phyloP scores from a whole-genome alignment of 1,284 basidiomycete genomes.

The Cryptococcus wingfieldii region DNA sequence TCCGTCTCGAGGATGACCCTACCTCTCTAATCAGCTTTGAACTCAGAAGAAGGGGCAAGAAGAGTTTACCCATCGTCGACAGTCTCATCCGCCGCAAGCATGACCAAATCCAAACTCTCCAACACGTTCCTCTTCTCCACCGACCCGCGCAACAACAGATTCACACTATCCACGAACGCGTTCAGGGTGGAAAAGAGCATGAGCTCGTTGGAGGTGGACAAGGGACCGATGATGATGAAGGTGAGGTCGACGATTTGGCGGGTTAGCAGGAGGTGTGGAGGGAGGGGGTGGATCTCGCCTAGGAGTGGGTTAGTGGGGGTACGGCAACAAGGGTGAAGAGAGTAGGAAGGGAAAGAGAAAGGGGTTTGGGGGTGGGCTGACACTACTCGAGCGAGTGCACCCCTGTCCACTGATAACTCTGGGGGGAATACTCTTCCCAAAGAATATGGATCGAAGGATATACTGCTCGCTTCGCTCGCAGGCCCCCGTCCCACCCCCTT shows the following conservation, averaged over 20 bases:
- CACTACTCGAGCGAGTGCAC: too few relatives aligned
- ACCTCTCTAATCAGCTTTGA: background rate
- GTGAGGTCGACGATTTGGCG: constrained; percentile 92
- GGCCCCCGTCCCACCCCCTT: background rate
- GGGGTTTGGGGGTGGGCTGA: too few relatives aligned
- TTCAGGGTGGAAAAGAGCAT: constrained; percentile 84
- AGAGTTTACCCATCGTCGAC: constrained; percentile 99
- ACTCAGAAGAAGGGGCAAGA: too few relatives aligned
- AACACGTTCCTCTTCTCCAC: constrained; percentile 93
- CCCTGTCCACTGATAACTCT: too few relatives aligned
- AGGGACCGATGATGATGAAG: constrained; percentile 86
- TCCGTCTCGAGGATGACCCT: constrained; percentile 93
- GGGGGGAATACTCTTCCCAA: too few relatives aligned
- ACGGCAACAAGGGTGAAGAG: too few relatives aligned
- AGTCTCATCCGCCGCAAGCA: constrained; percentile 92
- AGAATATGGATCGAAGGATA: too few relatives aligned
- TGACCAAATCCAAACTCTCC: constrained; percentile 89
- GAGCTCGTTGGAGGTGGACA: constrained; percentile 83
- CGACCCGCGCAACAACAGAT: constrained; percentile 80
- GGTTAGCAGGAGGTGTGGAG: constrained; percentile 82
- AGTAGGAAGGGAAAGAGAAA: background rate
- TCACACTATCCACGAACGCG: constrained; percentile 81
- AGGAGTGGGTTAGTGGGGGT: background rate
- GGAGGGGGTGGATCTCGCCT: constrained; percentile 95
- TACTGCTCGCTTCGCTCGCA: too few relatives aligned